Conservation (phyloP, 2,329 filamentous ascomycete genomes). For the Xylaria polymorpha region DNA sequence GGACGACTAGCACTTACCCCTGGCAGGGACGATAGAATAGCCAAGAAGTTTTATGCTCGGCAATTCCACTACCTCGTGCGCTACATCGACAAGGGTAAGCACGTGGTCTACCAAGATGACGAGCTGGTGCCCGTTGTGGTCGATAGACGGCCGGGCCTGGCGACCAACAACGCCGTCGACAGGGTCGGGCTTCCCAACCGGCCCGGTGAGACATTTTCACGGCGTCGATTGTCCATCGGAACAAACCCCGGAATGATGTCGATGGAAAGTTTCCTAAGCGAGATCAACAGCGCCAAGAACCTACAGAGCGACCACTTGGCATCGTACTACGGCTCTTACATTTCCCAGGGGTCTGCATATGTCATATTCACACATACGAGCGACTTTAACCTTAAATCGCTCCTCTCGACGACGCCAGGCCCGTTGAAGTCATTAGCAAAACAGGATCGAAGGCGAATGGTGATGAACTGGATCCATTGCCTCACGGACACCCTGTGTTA, state of each 20-base stretch:
- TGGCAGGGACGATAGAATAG: conserved; percentile 69
- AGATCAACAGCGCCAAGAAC: conserved; percentile 68
- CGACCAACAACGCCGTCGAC: conserved; percentile 58
- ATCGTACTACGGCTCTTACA: conserved; percentile 78
- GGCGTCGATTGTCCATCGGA: conserved; percentile 68
- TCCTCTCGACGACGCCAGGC: conserved; percentile 71
- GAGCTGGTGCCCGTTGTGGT: conserved; percentile 76
- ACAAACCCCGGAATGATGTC: conserved; percentile 58
- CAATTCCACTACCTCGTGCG: conserved; percentile 79
- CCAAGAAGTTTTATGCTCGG: conserved; percentile 74
- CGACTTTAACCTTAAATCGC: conserved; percentile 74
- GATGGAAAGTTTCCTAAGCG: conserved; percentile 67
- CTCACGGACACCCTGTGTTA: conserved; percentile 75
- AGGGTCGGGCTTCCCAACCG: conserved; percentile 72
- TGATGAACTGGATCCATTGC: conserved; percentile 82
- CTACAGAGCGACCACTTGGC: conserved; percentile 76
- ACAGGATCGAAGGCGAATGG: conserved; percentile 65
- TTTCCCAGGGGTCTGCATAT: conserved; percentile 71
- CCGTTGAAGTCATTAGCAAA: conserved; percentile 72
- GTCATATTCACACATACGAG: conserved; percentile 73
- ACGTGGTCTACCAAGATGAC: conserved; percentile 72
- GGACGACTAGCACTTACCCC: conserved; percentile 70
- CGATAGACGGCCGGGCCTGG: conserved; percentile 64
- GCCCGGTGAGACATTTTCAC: conserved; percentile 67
- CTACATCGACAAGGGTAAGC: conserved; percentile 68